Evolutionary conservation across 208 protist genomes (phyloP).

Genomic region (Acanthamoeba castellanii): DNA sequence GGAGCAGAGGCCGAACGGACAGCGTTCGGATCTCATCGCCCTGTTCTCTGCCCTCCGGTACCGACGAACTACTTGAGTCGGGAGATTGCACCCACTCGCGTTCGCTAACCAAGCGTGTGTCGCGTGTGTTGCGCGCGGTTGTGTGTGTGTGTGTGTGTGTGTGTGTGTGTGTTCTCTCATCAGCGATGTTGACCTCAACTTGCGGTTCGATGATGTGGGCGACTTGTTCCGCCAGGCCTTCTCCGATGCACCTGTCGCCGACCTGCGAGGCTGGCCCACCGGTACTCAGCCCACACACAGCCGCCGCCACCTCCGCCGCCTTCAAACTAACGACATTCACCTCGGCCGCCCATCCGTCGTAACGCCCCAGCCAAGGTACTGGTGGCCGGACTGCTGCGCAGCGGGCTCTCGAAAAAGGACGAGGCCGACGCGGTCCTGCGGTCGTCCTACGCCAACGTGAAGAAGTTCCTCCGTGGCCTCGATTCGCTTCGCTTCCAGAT

Average conservation of each 20-base stretch:
- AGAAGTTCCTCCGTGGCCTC: not conserved
- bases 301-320: too few relatives aligned
- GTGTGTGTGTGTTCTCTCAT: not conserved
- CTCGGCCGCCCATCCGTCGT: too few relatives aligned
- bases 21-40: not conserved
- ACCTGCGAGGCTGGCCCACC: not conserved
- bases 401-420: not conserved
- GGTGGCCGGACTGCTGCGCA: not conserved
- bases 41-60: conserved; percentile 28
- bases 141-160: not conserved
- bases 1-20: not conserved
- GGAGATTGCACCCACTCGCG: too few relatives aligned
- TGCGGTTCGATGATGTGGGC: conserved; percentile 9
- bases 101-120: not conserved
- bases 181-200: not conserved
- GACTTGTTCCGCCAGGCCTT: conserved; percentile 25
- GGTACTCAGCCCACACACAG: not conserved
- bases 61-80: not conserved
- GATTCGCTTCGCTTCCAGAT: not conserved
- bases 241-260: not conserved
- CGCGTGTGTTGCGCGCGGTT: not conserved
- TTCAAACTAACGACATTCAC: not conserved
- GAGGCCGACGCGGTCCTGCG: not conserved
- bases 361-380: not conserved
- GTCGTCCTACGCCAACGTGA: not conserved